A percentile compares a stretch with the other conserved stretches of the same genome.
Conservation (phyloP, 495 filamentous ascomycete genomes). For the Pseudomonodictys pantanalensis region DNA sequence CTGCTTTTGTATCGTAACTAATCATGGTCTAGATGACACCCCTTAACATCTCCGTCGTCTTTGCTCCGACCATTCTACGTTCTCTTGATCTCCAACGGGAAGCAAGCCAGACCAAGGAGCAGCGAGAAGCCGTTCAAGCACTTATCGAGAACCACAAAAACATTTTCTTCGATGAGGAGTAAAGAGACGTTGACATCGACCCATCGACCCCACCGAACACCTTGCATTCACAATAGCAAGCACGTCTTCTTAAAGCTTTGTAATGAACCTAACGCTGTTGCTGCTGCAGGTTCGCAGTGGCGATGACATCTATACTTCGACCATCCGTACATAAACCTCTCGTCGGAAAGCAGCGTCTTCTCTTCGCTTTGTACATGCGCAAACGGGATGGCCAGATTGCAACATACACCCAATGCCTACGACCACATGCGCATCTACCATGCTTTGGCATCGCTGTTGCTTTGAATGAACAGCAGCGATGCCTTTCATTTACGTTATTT, state of each 20-base stretch:
- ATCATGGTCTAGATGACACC: slow-evolving; percentile 70
- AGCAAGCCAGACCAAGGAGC: slow-evolving; percentile 82
- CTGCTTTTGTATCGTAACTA: background rate
- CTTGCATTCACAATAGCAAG: background rate
- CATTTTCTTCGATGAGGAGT: slow-evolving; percentile 35
- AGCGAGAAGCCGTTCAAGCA: slow-evolving; percentile 31
- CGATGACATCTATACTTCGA: background rate
- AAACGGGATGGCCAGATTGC: background rate
- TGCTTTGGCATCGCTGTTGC: background rate
- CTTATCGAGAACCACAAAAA: slow-evolving; percentile 37
- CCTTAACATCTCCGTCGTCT: slow-evolving; percentile 93
- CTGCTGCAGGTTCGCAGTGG: no score
- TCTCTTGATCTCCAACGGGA: slow-evolving; percentile 84
- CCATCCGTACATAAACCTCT: background rate
- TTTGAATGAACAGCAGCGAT: no score
- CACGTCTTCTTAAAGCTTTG: background rate
- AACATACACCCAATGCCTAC: no score
- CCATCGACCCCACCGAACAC: background rate
- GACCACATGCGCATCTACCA: no score
- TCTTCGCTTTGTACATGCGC: background rate
- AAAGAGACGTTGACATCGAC: background rate
- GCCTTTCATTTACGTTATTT: no score
- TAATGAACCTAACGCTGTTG: no score
- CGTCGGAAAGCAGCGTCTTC: background rate
- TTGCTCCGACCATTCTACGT: slow-evolving; percentile 95